phyloP scores from a whole-genome alignment of 2,329 filamentous ascomycete species.

The Diaporthe vaccinii region DNA sequence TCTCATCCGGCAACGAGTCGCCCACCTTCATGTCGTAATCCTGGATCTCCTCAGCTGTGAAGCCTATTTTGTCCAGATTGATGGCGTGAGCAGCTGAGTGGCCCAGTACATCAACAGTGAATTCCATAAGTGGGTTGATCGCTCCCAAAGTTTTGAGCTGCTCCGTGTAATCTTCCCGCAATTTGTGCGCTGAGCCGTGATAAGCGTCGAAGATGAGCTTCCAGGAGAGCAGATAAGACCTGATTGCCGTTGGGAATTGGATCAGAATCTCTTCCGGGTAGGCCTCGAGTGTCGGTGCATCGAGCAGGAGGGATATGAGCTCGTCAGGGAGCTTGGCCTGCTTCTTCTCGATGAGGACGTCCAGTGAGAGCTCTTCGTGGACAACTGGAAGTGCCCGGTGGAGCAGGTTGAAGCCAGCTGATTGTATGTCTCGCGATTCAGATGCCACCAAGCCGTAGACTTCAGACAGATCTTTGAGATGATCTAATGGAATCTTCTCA shows the following conservation, averaged over 20 bases:
- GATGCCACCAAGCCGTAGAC: conserved; percentile 84
- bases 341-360: conserved; percentile 79
- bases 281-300: conserved; percentile 79
- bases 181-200: conserved; percentile 80
- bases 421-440: conserved; percentile 81
- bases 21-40: conserved; percentile 66
- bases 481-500: conserved; percentile 71
- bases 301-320: conserved; percentile 84
- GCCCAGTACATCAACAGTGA: conserved; percentile 87
- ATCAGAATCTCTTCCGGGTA: conserved; percentile 76
- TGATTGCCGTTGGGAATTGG: conserved; percentile 76
- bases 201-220: conserved; percentile 91
- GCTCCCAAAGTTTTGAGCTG: conserved; percentile 82
- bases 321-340: conserved; percentile 85
- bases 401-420: conserved; percentile 83
- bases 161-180: conserved; percentile 84
- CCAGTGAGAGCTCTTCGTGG: conserved; percentile 87
- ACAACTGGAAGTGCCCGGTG: conserved; percentile 82
- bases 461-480: conserved; percentile 74
- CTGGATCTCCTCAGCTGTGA: conserved; percentile 68
- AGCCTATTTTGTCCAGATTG: conserved; percentile 78
- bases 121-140: conserved; percentile 78
- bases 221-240: conserved; percentile 91
- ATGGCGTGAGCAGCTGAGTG: conserved; percentile 80
- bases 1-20: conserved; percentile 73